Base-by-base conservation (phyloP, 495 filamentous ascomycete species). In the Daldinia loculata region DNA sequence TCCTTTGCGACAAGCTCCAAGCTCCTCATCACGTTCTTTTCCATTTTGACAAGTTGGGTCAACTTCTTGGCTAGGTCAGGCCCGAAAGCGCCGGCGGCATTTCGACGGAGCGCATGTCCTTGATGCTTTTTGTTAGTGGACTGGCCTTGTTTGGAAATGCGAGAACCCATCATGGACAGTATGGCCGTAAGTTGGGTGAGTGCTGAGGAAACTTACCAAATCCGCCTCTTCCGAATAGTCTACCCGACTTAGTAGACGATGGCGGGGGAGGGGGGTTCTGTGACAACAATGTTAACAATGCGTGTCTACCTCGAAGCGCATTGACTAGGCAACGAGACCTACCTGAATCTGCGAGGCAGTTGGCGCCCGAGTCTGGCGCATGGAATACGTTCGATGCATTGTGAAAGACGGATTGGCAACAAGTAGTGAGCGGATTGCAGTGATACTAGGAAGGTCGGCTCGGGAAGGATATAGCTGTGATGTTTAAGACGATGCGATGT, bases 1-100 rank as follows among this genome's bases (percentile, higher is more conserved):
- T 98, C 95, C 71, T 93, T 89, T 34, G 93, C 92, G 43, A 98
- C 95, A 58, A 95, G 84, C 79, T 98, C 95, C 87, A 99, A 89
- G 78, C 94, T 97, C 76, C 95, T 92, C 95, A 99, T 99, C 53
- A 97, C 91, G 76, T 99, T 98, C 91, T 99, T 99, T 84, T 99
- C 95, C 96, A 99, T 98, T 86, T 99, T 98, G 66, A 99, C 95
- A 38, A 99, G 88, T 85, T 97, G 93, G 27, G 94, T 90, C 62
- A 99, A 89, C 88, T 99, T 99, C 86, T 95, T 95, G 60, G 96
- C 91, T 32, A 99, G 90, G 63, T 99, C 95, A 63, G 95, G 96
- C 63, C 95, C 96, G 80, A 96, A 98, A 76, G 93, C 92, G 64
- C 95, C 95, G 63, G 94, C 95, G 57, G 94, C 86, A 61, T 91